These are phyloP conservation scores for Vicia villosa DNA, from an alignment of 306 rosid genomes.

Conservation along the genomic window DNA sequence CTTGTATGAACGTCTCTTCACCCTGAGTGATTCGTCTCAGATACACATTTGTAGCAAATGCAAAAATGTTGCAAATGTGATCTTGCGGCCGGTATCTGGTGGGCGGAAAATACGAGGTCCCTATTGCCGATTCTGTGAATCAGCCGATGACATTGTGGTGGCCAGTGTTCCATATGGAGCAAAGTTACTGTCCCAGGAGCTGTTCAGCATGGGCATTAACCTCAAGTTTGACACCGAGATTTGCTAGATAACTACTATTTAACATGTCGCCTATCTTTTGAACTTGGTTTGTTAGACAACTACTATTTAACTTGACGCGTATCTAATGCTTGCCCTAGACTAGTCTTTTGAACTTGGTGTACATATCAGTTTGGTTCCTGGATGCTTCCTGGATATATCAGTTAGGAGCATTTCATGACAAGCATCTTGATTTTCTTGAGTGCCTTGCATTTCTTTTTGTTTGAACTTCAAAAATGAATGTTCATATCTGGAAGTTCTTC, in stretches of 20 bases:
- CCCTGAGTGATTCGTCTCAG: conserved; percentile 88
- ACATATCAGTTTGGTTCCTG: conserved; percentile 29
- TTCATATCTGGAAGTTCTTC: neutral
- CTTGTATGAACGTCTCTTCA: conserved; percentile 90
- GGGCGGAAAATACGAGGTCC: conserved; percentile 93
- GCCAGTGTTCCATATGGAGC: conserved; percentile 92
- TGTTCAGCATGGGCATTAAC: conserved; percentile 94
- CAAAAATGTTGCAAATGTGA: conserved; percentile 74
- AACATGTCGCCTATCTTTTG: conserved; percentile 13
- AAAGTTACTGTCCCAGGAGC: conserved; percentile 85
- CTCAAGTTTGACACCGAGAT: conserved; percentile 76
- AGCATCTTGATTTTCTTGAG: neutral
- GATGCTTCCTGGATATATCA: conserved; percentile 21
- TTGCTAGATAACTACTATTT: conserved; percentile 44
- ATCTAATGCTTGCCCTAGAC: conserved; percentile 1
- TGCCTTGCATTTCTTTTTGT: conserved; percentile 1
- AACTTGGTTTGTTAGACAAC: conserved; percentile 54
- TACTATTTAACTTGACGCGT: neutral
- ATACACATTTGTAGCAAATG: conserved; percentile 78
- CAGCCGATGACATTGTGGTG: conserved; percentile 73
- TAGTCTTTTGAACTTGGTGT: conserved; percentile 20
- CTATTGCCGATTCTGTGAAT: conserved; percentile 71
- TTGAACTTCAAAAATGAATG: conserved; percentile 6
- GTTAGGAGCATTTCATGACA: neutral
- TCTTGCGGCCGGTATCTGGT: conserved; percentile 66